A percentile compares a stretch with the other conserved stretches of the same genome.
Conservation (phyloP, 208 protist genomes). For the Phytomonas francai region DNA sequence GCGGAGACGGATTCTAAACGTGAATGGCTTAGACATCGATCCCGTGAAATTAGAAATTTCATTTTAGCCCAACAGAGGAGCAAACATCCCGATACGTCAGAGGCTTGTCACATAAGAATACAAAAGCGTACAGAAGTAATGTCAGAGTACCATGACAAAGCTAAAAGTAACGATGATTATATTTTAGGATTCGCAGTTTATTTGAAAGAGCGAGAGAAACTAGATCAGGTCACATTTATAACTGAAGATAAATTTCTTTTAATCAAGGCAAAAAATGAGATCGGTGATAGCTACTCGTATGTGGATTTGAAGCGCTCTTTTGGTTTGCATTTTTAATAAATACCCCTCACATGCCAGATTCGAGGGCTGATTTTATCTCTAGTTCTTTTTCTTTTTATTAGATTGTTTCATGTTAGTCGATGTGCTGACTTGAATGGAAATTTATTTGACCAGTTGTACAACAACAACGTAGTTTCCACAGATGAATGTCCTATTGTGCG, state of each 20-base stretch:
- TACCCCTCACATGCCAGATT: background rate
- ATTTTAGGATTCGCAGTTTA: slow-evolving; percentile 82
- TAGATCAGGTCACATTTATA: slow-evolving; percentile 43
- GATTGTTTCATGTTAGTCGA: background rate
- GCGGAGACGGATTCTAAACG: slow-evolving; percentile 5
- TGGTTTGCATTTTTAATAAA: slow-evolving; percentile 19
- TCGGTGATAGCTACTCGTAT: slow-evolving; percentile 42
- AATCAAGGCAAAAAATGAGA: slow-evolving; percentile 65
- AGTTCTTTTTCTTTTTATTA: background rate
- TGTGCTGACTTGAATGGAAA: background rate
- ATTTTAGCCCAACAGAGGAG: background rate
- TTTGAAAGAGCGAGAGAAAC: slow-evolving; percentile 23
- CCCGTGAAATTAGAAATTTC: slow-evolving; percentile 1
- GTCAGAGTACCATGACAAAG: slow-evolving; percentile 37
- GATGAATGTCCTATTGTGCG: background rate
- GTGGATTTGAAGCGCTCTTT: slow-evolving; percentile 28
- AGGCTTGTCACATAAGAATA: slow-evolving; percentile 23
- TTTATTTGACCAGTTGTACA: background rate
- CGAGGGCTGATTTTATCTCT: background rate
- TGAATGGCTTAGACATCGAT: slow-evolving; percentile 15
- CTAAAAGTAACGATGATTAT: slow-evolving; percentile 55
- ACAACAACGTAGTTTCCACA: background rate
- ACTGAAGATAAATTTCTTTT: slow-evolving; percentile 76
- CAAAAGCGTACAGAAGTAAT: slow-evolving; percentile 64
- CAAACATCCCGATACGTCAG: slow-evolving; percentile 13